These are phyloP conservation scores for Brassica balearica DNA, from an alignment of 441 rosid genomes.

Conservation along the genomic window DNA sequence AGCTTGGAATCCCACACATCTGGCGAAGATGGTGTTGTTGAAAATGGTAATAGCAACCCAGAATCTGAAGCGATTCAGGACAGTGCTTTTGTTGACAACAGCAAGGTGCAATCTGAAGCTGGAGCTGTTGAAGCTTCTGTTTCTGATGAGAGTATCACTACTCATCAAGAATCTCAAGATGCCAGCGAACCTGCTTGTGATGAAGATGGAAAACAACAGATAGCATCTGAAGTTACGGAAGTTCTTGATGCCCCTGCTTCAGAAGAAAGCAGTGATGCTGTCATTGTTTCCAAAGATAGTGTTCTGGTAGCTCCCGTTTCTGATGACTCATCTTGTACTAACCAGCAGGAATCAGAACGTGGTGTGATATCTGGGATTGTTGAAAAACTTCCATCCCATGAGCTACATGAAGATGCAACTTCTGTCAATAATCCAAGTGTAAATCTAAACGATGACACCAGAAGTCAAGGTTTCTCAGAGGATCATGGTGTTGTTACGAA, in stretches of 20 bases:
- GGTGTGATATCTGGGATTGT: conserved; percentile 36
- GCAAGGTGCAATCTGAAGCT: conserved; percentile 33
- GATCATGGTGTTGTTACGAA: conserved; percentile 24
- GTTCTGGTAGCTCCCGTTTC: conserved; percentile 35
- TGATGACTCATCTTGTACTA: conserved; percentile 38
- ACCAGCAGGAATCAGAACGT: conserved; percentile 42
- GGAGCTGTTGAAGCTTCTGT: conserved; percentile 31
- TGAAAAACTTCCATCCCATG: conserved; percentile 36
- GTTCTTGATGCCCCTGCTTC: conserved; percentile 33
- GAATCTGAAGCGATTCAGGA: conserved; percentile 37
- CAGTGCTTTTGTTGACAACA: conserved; percentile 9
- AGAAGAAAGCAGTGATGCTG: conserved; percentile 38
- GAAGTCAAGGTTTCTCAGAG: conserved; percentile 26
- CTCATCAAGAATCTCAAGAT: conserved; percentile 39
- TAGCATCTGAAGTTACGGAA: conserved; percentile 35
- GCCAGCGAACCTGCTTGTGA: conserved; percentile 26
- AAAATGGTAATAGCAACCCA: conserved; percentile 29
- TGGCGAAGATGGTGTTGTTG: conserved; percentile 31
- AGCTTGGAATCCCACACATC: conserved; percentile 33
- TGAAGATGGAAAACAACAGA: conserved; percentile 35
- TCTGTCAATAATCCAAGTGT: conserved; percentile 31
- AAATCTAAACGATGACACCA: conserved; percentile 18
- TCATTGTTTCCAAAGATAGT: conserved; percentile 38
- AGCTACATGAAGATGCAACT: conserved; percentile 30
- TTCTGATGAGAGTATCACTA: conserved; percentile 28